Base-by-base conservation (phyloP, 83 land plant genomes). In the Picea mariana region DNA sequence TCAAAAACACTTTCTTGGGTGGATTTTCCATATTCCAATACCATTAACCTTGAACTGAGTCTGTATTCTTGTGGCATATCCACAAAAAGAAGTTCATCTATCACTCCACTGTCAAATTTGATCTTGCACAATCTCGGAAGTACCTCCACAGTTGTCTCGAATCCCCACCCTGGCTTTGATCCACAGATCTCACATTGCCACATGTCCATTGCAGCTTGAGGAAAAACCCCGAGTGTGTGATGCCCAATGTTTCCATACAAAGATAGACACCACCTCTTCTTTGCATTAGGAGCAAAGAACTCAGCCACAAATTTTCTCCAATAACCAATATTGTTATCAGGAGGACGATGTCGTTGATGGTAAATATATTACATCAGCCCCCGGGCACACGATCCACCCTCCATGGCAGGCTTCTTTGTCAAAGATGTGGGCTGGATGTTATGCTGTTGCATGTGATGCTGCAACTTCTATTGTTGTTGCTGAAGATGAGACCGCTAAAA, bases 181-280 rank as follows among this genome's bases (percentile, higher is more conserved):
- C 93, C 91, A 79, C 96, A 94, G 9, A 92, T 87, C 60, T 90
- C 96, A 83, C 96, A 94, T 20, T 87, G 95, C 95, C 96, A 94
- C 75, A 87, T 87, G 81, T 94, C 91, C 95, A 55, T 55, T 55
- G 59, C 59, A 69, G 89, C 82, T 69, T 86, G 95, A 21, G 91
- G 95, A 47, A 90, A 92, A 78, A 84, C 90, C 73, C 92, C 90
- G 21, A 88, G 86, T n/a, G 88, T 83, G 60, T 88, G 84, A 38
- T 87, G 86, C 18, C 81, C 81, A 79, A 61, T 52, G 87, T 87
- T 91, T 44, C 93, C 94, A 83, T 95, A 97, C 72, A 80, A 40
- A 6, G 98, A 95, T 23, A 97, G 78, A 82, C 98, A 97, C 99
- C 97, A 97, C 58, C 97, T 92, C 82, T 95, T 93, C 87, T 91